Evolutionary conservation across 2,329 filamentous ascomycete genomes (phyloP).

Genomic region (Colletotrichum liriopes): DNA sequence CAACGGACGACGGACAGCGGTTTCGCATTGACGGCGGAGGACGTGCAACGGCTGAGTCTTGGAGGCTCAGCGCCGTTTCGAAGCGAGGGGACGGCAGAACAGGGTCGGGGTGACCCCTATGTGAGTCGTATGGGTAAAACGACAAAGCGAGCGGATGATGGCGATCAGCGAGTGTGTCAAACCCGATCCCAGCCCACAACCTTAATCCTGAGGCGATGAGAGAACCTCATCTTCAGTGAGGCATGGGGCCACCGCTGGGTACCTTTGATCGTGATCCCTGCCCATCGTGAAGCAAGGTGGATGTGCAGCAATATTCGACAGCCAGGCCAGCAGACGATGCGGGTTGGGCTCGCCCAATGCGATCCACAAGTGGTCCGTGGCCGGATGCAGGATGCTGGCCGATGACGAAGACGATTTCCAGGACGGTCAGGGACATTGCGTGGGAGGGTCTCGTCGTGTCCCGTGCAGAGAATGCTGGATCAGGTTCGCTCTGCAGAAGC

Average conservation of each 20-base stretch:
- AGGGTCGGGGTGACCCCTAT: slow-evolving; percentile 24
- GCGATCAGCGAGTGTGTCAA: slow-evolving; percentile 29
- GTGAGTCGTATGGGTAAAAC: slow-evolving; percentile 28
- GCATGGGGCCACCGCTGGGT: slow-evolving; percentile 4
- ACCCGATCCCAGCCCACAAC: slow-evolving; percentile 34
- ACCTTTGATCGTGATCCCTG: neutral
- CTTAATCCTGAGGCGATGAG: slow-evolving; percentile 32
- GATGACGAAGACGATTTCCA: slow-evolving; percentile 23
- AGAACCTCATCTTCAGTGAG: slow-evolving; percentile 4
- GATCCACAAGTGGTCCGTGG: slow-evolving; percentile 10
- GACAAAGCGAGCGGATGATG: slow-evolving; percentile 20
- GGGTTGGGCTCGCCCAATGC: neutral
- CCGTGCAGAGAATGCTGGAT: neutral
- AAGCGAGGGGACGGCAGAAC: slow-evolving; percentile 1
- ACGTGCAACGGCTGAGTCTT: slow-evolving; percentile 14
- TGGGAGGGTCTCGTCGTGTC: neutral
- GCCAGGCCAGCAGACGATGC: slow-evolving; percentile 7
- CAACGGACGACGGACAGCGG: neutral
- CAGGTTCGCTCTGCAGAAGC: neutral
- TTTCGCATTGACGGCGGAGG: slow-evolving; percentile 10
- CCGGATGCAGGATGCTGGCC: slow-evolving; percentile 7
- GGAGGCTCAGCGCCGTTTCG: neutral
- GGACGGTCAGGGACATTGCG: neutral
- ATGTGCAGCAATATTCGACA: slow-evolving; percentile 5
- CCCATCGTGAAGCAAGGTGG: neutral